Evolutionary conservation across 495 filamentous ascomycete genomes (phyloP), one percentile per base, ranked within the genome.

Genomic region (Letharia columbiana): DNA sequence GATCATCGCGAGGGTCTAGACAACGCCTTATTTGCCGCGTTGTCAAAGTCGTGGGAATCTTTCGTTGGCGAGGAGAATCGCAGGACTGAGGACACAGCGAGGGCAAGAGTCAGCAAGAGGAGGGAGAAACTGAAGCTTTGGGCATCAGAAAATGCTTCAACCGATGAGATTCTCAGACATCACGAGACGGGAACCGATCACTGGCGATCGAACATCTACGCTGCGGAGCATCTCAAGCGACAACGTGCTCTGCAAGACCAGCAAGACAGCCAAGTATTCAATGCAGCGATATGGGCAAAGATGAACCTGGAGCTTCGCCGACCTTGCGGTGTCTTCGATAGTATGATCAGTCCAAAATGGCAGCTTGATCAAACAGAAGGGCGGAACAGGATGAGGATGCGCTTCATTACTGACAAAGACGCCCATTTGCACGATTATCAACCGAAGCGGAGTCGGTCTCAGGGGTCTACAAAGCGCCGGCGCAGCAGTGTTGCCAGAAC

Each of bases 291-390:
- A 18, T 92, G 90, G 75, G 81, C 82, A 0, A 89, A 85, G 69
- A 84, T 97, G 69, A 84, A 90, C 58, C 77, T 85, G 65, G 87
- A 91, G 59, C 78, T 96, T 54, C 80, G 81, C 54, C 84, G 91
- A 31, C 89, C 90, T 13, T 89, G 90, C 56, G 91, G 90, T 20
- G 79, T 97, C 33, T 85, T 96, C 49, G 86, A 89, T 58, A 83
- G 88, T 58, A 77, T 80, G 0, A 79, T 81, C 23, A 74, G 83
- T 18, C 80, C 79, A 5, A 96, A 89, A 73, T 98, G 91, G 91
- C 90, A 89, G 71, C 84, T 98, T 11, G 94, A 98, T 73, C 85
- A 94, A 71, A 98, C 92, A 0, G 94, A 98, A 78, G 95, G 93
- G 47, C 85, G 92, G 20, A 96, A 96, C 73, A 89, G 95, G 45